Base-by-base conservation (phyloP, 768 basidiomycete genomes). In the Phaeotremella fagi region DNA sequence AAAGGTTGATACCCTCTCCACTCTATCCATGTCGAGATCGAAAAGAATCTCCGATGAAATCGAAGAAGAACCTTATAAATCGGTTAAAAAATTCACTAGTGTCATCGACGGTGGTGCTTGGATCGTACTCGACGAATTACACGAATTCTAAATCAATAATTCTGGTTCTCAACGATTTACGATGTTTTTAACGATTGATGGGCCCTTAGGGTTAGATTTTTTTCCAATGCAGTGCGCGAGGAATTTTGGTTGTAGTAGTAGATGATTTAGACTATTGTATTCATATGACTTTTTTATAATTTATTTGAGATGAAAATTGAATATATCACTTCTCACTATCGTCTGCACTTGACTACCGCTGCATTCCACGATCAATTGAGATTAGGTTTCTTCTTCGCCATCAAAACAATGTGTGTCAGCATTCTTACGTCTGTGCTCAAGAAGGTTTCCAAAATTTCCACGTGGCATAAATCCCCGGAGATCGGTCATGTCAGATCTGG, bases 21-120 rank as follows among this genome's bases (percentile, higher is more conserved):
- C 26, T 14, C 46, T 48, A 16, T 26, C 4, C 25, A 48, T 48
- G 46, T 31, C 31, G 7, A 7, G 31, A 7, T 16, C 9, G 7
- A 7, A 16, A 33, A 6, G 20, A 6, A 22, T 12, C 7, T 11
- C 12, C 7, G 7, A 7, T 22, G 38, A 41, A 22, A 7, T 20
- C 12, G 38, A 41, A 12, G 12, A 41, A 6, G 22, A 11, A 9
- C 7, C 38, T 11, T 6, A 20, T 6, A 22, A 6, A 7, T 6
- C 12, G 7, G 18, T 9, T 6, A 41, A 41, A 20, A 41, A 11
- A 9, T 41, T 28, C 5, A 29, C 24, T 11, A 43, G 48, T 55
- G 36, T 35, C 16, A 31, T 48, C 7, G 47, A 38, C 42, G 35
- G 54, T 20, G 25, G 38, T 20, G 2, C 60, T 23, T 50, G 48